Evolutionary conservation across 2,329 filamentous ascomycete genomes (phyloP).

Genomic region (Pseudocercospora macadamiae): DNA sequence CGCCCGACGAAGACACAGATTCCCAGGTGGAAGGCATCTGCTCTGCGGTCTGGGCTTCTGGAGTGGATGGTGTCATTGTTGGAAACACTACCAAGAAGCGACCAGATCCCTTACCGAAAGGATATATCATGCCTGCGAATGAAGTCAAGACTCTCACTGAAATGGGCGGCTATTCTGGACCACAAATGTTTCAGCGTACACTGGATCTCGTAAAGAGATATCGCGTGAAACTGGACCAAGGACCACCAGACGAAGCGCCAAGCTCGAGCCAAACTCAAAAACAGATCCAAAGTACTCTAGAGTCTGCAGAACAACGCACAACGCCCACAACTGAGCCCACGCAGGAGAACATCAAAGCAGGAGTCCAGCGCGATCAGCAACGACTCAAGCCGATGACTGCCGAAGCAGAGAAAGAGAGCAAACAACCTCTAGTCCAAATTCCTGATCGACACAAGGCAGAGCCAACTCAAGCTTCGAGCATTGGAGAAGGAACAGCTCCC

Average conservation of each 20-base stretch:
- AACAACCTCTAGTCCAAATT: constrained; percentile 38
- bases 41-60: constrained; percentile 77
- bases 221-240: constrained; percentile 56
- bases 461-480: constrained; percentile 12
- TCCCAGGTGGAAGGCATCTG: constrained; percentile 86
- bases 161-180: constrained; percentile 87
- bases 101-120: constrained; percentile 68
- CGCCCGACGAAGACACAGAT: constrained; percentile 87
- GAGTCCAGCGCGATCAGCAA: constrained; percentile 35
- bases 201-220: constrained; percentile 79
- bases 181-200: constrained; percentile 82
- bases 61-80: constrained; percentile 93
- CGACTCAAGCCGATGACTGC: constrained; percentile 36
- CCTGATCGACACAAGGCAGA: constrained; percentile 35
- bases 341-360: constrained; percentile 24
- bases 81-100: constrained; percentile 94
- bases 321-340: not conserved
- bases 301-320: constrained; percentile 12
- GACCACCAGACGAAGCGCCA: constrained; percentile 37
- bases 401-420: constrained; percentile 33
- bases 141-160: constrained; percentile 71
- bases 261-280: constrained; percentile 7
- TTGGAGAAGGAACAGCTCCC: constrained; percentile 15
- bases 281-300: constrained; percentile 14
- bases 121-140: constrained; percentile 63